A percentile compares a stretch with the other conserved stretches of the same genome.
Evolutionary conservation across 805 yeast species (phyloP).

Genomic region (Wickerhamiella nectarea): DNA sequence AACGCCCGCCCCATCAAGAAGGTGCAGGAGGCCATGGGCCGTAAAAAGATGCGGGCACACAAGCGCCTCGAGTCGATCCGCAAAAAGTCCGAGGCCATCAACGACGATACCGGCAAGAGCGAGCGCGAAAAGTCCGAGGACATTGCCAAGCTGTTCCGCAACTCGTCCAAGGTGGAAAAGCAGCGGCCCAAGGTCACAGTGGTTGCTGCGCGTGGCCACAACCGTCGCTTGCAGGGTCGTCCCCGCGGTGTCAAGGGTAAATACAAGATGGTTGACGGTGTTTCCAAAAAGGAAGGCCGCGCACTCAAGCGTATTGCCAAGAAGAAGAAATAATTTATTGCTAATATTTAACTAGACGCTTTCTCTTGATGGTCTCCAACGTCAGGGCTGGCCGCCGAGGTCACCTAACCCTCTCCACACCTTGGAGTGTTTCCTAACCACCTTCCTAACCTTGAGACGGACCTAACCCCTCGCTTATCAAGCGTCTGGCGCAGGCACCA

Average conservation of each 20-base stretch:
- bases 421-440: neutral
- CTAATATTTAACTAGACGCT: neutral
- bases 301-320: constrained; percentile 83
- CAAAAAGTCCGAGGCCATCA: constrained; percentile 84
- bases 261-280: constrained; percentile 99
- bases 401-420: constrained; percentile 7
- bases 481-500: no score
- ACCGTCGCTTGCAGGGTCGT: constrained; percentile 82
- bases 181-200: constrained; percentile 71
- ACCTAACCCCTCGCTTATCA: constrained; percentile 9
- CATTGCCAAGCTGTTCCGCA: constrained; percentile 72
- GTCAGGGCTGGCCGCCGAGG: neutral
- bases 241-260: constrained; percentile 96
- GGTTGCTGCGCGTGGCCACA: constrained; percentile 75
- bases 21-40: constrained; percentile 94
- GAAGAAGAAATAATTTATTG: constrained; percentile 46
- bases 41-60: constrained; percentile 88
- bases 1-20: constrained; percentile 98
- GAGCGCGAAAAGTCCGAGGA: constrained; percentile 94
- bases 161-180: constrained; percentile 47
- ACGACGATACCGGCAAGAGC: constrained; percentile 73
- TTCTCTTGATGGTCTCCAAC: no score
- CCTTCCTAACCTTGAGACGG: neutral
- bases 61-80: constrained; percentile 74
- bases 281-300: constrained; percentile 90